Percentiles rank a stretch among this genome's conserved stretches.
Conservation (phyloP, 495 filamentous ascomycete genomes). For the Cladorrhinum samala region DNA sequence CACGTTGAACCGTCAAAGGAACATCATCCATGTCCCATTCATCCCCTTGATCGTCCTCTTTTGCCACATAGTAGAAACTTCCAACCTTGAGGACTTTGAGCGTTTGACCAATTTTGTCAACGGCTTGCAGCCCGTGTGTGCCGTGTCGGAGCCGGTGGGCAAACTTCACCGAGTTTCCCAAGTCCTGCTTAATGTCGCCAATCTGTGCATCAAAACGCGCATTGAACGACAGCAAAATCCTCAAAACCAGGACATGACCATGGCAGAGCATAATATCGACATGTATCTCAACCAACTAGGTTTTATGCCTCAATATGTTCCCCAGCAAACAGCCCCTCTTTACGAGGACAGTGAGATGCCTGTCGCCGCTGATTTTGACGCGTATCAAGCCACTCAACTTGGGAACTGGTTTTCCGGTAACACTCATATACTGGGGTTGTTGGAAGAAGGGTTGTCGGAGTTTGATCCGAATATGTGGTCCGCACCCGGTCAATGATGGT, state of each 20-base stretch:
- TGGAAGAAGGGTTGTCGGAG: constrained; percentile 52
- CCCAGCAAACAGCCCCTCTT: neutral
- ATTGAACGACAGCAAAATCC: constrained; percentile 39
- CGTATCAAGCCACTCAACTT: constrained; percentile 41
- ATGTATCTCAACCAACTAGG: constrained; percentile 59
- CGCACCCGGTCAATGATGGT: constrained; percentile 3
- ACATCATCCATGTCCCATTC: constrained; percentile 59
- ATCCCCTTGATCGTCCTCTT: constrained; percentile 65
- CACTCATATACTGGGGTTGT: constrained; percentile 55
- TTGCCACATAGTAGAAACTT: constrained; percentile 57
- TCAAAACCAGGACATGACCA: constrained; percentile 32
- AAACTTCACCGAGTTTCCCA: constrained; percentile 57
- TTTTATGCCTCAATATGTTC: constrained; percentile 43
- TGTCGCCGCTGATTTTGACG: constrained; percentile 13
- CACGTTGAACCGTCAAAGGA: constrained; percentile 38
- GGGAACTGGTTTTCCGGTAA: constrained; percentile 66
- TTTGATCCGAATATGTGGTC: constrained; percentile 38
- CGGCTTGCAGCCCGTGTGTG: constrained; percentile 47
- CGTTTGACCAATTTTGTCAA: constrained; percentile 51
- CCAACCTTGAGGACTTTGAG: constrained; percentile 40
- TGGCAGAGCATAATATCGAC: constrained; percentile 57
- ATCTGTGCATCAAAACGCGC: constrained; percentile 57
- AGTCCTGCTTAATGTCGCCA: constrained; percentile 55
- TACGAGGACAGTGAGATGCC: neutral
- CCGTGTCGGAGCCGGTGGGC: constrained; percentile 49